Evolutionary conservation across 163 green algal genomes (phyloP).

Genomic region (Trebouxiophyceae sp.): DNA sequence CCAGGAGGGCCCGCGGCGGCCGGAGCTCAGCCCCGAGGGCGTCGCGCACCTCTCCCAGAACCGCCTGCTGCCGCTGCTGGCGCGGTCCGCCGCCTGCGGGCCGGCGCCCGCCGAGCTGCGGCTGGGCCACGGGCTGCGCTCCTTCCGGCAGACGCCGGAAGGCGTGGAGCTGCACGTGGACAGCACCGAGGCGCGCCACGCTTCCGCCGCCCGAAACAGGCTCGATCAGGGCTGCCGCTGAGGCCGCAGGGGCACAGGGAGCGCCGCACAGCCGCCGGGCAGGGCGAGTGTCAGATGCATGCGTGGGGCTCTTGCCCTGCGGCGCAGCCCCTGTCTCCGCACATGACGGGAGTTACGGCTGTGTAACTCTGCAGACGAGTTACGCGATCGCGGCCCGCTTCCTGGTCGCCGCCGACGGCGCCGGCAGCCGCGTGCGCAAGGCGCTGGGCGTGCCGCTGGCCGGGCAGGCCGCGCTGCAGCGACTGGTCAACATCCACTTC

Average conservation of each 20-base stretch:
- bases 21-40: conserved; percentile 48
- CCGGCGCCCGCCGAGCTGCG: conserved; percentile 8
- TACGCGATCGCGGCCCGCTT: background rate
- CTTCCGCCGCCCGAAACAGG: no score
- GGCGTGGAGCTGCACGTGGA: conserved; percentile 3
- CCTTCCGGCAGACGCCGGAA: background rate
- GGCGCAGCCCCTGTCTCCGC: background rate
- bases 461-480: conserved; percentile 33
- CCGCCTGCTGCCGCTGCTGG: conserved; percentile 72
- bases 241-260: no score
- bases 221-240: no score
- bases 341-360: no score
- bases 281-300: background rate
- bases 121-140: conserved; percentile 17
- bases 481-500: conserved; percentile 93
- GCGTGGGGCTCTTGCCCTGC: background rate
- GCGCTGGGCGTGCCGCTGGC: conserved; percentile 53
- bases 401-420: conserved; percentile 75
- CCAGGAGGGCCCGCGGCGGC: conserved; percentile 24
- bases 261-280: background rate
- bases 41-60: conserved; percentile 81
- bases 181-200: background rate
- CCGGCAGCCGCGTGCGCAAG: conserved; percentile 48
- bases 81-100: conserved; percentile 19
- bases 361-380: no score